Evolutionary conservation across 352 stramenopile genomes (phyloP).

Genomic region (Phytophthora pistaciae): DNA sequence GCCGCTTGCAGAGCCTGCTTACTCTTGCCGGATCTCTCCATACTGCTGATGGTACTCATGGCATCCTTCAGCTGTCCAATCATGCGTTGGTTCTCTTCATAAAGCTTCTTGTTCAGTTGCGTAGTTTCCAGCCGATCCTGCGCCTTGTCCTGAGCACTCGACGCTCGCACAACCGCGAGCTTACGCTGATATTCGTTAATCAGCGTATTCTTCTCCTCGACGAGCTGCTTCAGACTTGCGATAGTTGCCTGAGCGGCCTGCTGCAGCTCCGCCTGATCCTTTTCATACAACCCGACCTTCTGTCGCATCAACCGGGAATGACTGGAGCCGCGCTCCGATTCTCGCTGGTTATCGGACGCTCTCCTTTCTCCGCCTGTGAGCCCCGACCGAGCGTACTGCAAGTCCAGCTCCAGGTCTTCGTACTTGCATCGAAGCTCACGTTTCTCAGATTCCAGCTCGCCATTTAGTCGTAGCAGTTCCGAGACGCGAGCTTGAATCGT

Average conservation of each 20-base stretch:
- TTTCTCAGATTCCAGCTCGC: slow-evolving; percentile 52
- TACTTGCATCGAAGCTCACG: slow-evolving; percentile 52
- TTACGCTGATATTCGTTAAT: slow-evolving; percentile 75
- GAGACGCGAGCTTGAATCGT: slow-evolving; percentile 47
- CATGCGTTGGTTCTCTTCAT: slow-evolving; percentile 82
- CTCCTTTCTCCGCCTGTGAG: slow-evolving; percentile 23
- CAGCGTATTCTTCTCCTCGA: slow-evolving; percentile 80
- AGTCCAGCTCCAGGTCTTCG: slow-evolving; percentile 69
- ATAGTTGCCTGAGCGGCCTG: slow-evolving; percentile 83
- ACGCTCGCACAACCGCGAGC: slow-evolving; percentile 51
- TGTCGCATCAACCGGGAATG: slow-evolving; percentile 60
- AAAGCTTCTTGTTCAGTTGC: slow-evolving; percentile 73
- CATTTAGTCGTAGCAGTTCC: slow-evolving; percentile 56
- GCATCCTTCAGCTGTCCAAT: slow-evolving; percentile 79
- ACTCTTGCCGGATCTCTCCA: slow-evolving; percentile 67
- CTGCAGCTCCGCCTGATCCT: slow-evolving; percentile 78
- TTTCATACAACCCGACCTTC: slow-evolving; percentile 80
- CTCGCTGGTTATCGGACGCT: slow-evolving; percentile 36
- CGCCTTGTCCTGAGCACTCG: slow-evolving; percentile 56
- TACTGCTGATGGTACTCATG: slow-evolving; percentile 66
- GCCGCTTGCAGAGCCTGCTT: slow-evolving; percentile 70
- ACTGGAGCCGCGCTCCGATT: slow-evolving; percentile 21
- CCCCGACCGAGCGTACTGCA: slow-evolving; percentile 59
- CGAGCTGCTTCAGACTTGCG: slow-evolving; percentile 81
- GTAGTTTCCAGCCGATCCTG: slow-evolving; percentile 65